Base-by-base conservation (phyloP, 1,139 yeast species). In the Yamadazyma jaroonii region DNA sequence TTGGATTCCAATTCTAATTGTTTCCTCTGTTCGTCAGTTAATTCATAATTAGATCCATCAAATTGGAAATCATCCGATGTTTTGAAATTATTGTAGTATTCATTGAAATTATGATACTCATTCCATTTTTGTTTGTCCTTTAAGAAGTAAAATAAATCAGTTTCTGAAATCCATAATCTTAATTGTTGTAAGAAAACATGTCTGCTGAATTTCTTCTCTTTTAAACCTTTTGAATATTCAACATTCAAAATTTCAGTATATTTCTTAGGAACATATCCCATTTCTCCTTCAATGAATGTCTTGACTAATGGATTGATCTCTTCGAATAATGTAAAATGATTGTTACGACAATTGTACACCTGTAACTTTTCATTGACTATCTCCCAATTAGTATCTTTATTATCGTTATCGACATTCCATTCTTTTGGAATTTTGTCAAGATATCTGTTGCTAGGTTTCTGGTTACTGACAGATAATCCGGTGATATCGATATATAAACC, bases 221-320 rank as follows among this genome's bases (percentile, higher is more conserved):
- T 34, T 37, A 60, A 41, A 3, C 73, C 73, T 21, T 41, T 45
- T 3, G 50, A 39, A 46, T 68, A 67, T 46, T 68, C 74, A 5
- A 45, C 54, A 3, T 51, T 41, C 23, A 68, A 53, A 10, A 64
- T 52, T 4, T 52, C 52, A 3, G 59, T 47, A 44, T 55, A 66
- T 46, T 35, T 53, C 41, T 43, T 49, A 5, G 74, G 74, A 9
- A 67, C 50, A 45, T 66, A 68, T 2, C 70, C 73, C 21, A 61
- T 44, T 48, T 67, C 72, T 8, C 72, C 73, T 48, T 67, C 73
- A 12, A 66, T 52, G 17, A 40, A 33, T 0, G 65, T 43, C 40
- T 56, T 50, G 9, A 51, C 39, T 31, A 61, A 48, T 13, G 67
- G 67, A 13, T 52, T 49, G 9, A 59, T 39, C 41, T 59, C 61